A percentile compares a stretch with the other conserved stretches of the same genome.
These are phyloP conservation scores for Lachnellula cervina DNA, from an alignment of 2,329 filamentous ascomycete species.

Conservation along the genomic window DNA sequence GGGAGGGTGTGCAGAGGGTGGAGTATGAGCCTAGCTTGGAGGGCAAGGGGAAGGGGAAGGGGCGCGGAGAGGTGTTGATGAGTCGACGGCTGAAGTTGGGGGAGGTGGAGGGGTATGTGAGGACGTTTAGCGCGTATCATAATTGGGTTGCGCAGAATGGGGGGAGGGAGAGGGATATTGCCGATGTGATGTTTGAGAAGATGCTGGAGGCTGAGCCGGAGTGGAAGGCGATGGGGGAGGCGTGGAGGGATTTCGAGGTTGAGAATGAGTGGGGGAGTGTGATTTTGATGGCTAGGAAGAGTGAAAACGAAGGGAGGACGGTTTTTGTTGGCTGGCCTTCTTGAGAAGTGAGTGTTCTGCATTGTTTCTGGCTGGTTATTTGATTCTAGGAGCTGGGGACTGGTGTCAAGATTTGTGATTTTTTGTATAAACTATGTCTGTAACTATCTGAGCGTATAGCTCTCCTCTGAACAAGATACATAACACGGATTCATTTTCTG, in stretches of 20 bases:
- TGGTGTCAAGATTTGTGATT: too few species aligned
- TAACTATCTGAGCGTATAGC: too few species aligned
- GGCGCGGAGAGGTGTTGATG: conserved; percentile 44
- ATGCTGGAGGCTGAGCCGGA: conserved; percentile 49
- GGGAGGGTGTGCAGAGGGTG: conserved; percentile 47
- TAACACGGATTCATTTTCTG: too few species aligned
- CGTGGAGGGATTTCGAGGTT: conserved; percentile 50
- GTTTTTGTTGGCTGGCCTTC: not conserved
- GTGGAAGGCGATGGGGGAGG: conserved; percentile 44
- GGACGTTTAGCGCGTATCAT: conserved; percentile 56
- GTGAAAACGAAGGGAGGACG: conserved; percentile 4
- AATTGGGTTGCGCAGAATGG: conserved; percentile 55
- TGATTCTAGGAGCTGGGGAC: too few species aligned
- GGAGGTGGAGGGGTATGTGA: conserved; percentile 54
- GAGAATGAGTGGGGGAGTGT: conserved; percentile 58
- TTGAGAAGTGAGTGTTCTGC: not conserved
- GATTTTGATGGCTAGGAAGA: conserved; percentile 50
- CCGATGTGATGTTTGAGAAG: conserved; percentile 58
- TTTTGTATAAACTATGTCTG: too few species aligned
- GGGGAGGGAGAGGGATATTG: conserved; percentile 49
- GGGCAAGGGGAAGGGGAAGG: conserved; percentile 34
- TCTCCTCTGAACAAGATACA: too few species aligned
- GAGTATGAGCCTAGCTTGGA: conserved; percentile 51
- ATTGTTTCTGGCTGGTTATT: too few species aligned
- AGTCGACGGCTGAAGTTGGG: conserved; percentile 49